Evolutionary conservation across 352 stramenopile species (phyloP).

Genomic region (Globisporangium rhizosaccharum): DNA sequence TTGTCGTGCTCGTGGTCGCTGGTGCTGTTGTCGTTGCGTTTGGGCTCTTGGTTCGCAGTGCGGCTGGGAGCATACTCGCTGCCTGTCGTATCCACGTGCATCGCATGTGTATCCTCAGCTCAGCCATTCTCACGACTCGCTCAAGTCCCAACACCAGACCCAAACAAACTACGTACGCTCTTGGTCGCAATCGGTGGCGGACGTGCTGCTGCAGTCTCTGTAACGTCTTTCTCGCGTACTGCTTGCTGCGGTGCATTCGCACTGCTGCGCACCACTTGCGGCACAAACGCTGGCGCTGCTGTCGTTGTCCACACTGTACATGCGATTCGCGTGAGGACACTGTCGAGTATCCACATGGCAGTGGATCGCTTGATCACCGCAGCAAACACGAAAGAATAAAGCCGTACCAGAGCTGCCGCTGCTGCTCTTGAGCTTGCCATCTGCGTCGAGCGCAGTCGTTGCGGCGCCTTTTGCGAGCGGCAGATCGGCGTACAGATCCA

Average conservation of each 20-base stretch:
- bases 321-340: no score
- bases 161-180: slow-evolving; percentile 21
- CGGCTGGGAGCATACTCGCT: slow-evolving; percentile 41
- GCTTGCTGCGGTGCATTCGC: not conserved
- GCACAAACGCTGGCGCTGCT: slow-evolving; percentile 42
- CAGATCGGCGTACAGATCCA: slow-evolving; percentile 80
- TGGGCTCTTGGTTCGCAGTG: slow-evolving; percentile 42
- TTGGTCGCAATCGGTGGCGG: slow-evolving; percentile 5
- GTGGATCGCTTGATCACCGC: not conserved
- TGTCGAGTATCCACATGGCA: not conserved
- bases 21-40: not conserved
- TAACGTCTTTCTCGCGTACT: not conserved
- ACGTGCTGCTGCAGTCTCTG: not conserved
- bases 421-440: slow-evolving; percentile 44
- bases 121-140: no score
- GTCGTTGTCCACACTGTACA: slow-evolving; percentile 43
- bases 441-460: slow-evolving; percentile 36
- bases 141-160: no score
- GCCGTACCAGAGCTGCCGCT: slow-evolving; percentile 23
- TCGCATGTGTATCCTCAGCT: no score
- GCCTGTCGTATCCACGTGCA: slow-evolving; percentile 10
- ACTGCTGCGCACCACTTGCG: slow-evolving; percentile 26
- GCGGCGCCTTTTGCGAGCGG: slow-evolving; percentile 59
- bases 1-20: not conserved
- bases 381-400: not conserved